Evolutionary conservation across 768 basidiomycete genomes (phyloP).

Genomic region (Mycena maculata): DNA sequence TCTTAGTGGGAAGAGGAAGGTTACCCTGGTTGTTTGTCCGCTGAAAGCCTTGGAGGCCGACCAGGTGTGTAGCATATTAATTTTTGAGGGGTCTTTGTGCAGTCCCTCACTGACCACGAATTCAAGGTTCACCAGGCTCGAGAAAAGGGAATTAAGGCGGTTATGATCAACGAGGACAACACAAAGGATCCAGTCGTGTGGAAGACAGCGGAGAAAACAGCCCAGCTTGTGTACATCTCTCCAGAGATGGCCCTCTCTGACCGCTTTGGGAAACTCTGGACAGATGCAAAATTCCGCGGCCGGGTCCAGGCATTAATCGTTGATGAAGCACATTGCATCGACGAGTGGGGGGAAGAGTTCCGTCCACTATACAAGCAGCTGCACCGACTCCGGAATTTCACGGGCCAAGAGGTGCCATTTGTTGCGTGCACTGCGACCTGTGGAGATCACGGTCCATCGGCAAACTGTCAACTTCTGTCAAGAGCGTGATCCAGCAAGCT

Average conservation of each 20-base stretch:
- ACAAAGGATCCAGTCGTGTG: neutral
- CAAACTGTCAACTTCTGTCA: too few relatives aligned
- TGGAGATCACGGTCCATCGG: too few relatives aligned
- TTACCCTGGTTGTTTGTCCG: conserved; percentile 41
- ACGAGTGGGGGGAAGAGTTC: conserved; percentile 47
- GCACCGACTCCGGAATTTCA: conserved; percentile 34
- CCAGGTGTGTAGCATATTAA: conserved; percentile 37
- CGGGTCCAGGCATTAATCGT: conserved; percentile 39
- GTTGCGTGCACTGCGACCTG: conserved; percentile 44
- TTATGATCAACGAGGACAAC: conserved; percentile 9
- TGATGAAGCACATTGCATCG: conserved; percentile 49
- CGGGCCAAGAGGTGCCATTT: conserved; percentile 43
- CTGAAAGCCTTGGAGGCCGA: conserved; percentile 43
- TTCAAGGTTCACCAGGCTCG: conserved; percentile 3
- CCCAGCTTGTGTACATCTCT: conserved; percentile 12
- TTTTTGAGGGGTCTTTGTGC: too few relatives aligned
- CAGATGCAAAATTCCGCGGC: conserved; percentile 39
- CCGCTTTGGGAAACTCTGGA: conserved; percentile 43
- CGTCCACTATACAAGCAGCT: conserved; percentile 40
- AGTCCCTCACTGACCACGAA: too few relatives aligned
- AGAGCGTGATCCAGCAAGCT: too few relatives aligned
- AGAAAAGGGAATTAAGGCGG: neutral
- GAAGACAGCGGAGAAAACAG: neutral
- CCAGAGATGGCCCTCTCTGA: conserved; percentile 38
- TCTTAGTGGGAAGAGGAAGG: conserved; percentile 30